Conservation (phyloP, 1,284 basidiomycete species). For the Gomphus bonarii region DNA sequence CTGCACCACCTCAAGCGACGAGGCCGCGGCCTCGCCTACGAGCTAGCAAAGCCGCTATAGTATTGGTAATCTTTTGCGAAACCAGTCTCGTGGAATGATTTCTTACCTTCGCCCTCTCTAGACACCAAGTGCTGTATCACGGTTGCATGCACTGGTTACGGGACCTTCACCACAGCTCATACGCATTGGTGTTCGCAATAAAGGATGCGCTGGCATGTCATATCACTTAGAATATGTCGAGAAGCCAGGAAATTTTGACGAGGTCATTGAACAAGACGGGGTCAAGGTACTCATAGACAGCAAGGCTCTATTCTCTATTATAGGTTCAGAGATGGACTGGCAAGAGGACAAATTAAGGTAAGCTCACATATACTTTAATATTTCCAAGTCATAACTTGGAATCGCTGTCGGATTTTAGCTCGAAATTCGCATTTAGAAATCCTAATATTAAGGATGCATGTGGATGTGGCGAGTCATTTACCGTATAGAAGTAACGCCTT, state of each 20-base stretch:
- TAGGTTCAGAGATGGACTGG: slow-evolving; percentile 99
- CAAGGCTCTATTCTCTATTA: slow-evolving; percentile 96
- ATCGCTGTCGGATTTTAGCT: slow-evolving; percentile 32
- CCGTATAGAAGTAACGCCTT: slow-evolving; percentile 26
- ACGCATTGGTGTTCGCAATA: slow-evolving; percentile 92
- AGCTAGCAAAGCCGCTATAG: slow-evolving; percentile 73
- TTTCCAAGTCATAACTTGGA: not conserved
- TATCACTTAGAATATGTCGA: slow-evolving; percentile 98
- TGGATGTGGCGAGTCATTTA: slow-evolving; percentile 90
- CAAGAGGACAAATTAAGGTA: slow-evolving; percentile 83
- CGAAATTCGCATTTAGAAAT: slow-evolving; percentile 90
- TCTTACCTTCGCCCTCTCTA: slow-evolving; percentile 22
- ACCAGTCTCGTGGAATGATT: not conserved
- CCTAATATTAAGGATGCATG: slow-evolving; percentile 87
- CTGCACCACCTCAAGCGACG: slow-evolving; percentile 48
- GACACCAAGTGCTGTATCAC: slow-evolving; percentile 75
- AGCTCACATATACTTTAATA: slow-evolving; percentile 17
- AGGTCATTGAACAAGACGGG: slow-evolving; percentile 93
- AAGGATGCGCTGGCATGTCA: slow-evolving; percentile 97
- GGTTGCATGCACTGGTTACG: slow-evolving; percentile 60
- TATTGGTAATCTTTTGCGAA: slow-evolving; percentile 42
- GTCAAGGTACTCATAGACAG: slow-evolving; percentile 93
- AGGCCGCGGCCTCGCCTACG: slow-evolving; percentile 57
- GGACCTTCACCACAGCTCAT: slow-evolving; percentile 87
- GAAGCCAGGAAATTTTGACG: slow-evolving; percentile 87